Evolutionary conservation across 805 yeast genomes (phyloP), one percentile per base, ranked within the genome.

Genomic region (Metschnikowia borealis): DNA sequence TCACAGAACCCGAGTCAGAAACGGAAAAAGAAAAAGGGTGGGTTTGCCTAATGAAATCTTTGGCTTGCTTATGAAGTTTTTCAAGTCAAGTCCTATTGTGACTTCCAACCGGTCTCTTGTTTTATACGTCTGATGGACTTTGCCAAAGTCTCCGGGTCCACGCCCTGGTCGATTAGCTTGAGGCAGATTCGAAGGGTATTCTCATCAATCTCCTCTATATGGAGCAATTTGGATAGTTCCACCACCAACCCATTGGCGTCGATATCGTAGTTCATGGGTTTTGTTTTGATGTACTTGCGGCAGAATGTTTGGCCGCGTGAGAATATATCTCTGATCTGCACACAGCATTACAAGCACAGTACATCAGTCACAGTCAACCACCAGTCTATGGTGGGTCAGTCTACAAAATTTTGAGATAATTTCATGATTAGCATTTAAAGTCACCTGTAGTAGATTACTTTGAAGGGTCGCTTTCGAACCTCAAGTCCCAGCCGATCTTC

Each of bases 401-500:
- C 29, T 26, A 26, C 29, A 10, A 26, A 8, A 26, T 26, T 10
- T 26, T 8, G 0, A 8, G 4, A 10, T 26, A 26, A 26, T 26
- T 3, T 3, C 29, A 26, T 26, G 29, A 4, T 26, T 26, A 26
- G 29, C 29, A 26, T 26, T 26, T 8, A 10, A 26, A 10, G 5
- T 8, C 11, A 10, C 4, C 29, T 11, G 8, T 34, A 15, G 14
- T 11, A 3, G 21, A 20, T 29, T 63, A 62, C 59, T 71, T 70
- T 15, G 74, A 59, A 36, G 78, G 77, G 55, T 73, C 77, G 33
- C 65, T 71, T 62, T 87, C 88, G 60, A 94, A 94, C 70, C 99
- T 82, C 66, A 94, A 78, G 67, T 92, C 97, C 99, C 99, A 94
- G 62, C 86, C 94, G 63, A 94, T 92, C 69, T 83, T 66, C 44